Evolutionary conservation across 768 basidiomycete genomes (phyloP).

Genomic region (Crucibulum laeve): DNA sequence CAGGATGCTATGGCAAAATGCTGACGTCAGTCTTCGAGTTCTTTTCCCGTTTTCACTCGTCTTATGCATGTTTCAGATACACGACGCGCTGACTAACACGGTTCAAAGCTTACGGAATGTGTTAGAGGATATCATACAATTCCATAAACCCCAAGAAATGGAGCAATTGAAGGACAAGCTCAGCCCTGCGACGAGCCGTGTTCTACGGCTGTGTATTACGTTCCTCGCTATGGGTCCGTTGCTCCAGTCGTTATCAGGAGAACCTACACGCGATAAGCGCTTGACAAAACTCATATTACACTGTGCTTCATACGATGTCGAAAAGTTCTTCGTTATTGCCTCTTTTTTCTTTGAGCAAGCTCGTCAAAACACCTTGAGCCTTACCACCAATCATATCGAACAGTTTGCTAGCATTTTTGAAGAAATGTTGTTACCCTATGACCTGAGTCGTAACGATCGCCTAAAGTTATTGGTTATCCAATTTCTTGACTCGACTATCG

Average conservation of each 20-base stretch:
- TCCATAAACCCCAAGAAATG: too few species aligned
- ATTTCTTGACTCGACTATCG: slow-evolving; percentile 60
- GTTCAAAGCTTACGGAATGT: slow-evolving; percentile 30
- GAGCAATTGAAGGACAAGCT: too few species aligned
- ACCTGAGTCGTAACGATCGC: slow-evolving; percentile 47
- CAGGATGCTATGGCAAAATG: slow-evolving; percentile 58
- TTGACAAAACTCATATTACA: slow-evolving; percentile 48
- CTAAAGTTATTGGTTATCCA: slow-evolving; percentile 52
- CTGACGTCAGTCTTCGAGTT: slow-evolving; percentile 50
- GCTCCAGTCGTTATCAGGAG: slow-evolving; percentile 53
- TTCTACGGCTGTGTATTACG: slow-evolving; percentile 54
- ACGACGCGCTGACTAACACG: slow-evolving; percentile 34
- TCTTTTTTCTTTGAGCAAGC: slow-evolving; percentile 53
- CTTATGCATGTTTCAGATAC: slow-evolving; percentile 37
- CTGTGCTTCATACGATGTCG: slow-evolving; percentile 34
- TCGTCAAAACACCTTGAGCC: slow-evolving; percentile 46
- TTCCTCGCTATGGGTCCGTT: slow-evolving; percentile 63
- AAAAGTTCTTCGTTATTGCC: slow-evolving; percentile 57
- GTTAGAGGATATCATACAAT: slow-evolving; percentile 34
- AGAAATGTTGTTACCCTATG: slow-evolving; percentile 48
- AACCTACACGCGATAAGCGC: slow-evolving; percentile 59
- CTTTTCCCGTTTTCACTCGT: neutral
- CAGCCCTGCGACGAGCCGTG: too few species aligned
- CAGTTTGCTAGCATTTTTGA: slow-evolving; percentile 51
- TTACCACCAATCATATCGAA: slow-evolving; percentile 48